Evolutionary conservation across 139 green algal genomes (phyloP).

Genomic region (Picochlorum sp.): DNA sequence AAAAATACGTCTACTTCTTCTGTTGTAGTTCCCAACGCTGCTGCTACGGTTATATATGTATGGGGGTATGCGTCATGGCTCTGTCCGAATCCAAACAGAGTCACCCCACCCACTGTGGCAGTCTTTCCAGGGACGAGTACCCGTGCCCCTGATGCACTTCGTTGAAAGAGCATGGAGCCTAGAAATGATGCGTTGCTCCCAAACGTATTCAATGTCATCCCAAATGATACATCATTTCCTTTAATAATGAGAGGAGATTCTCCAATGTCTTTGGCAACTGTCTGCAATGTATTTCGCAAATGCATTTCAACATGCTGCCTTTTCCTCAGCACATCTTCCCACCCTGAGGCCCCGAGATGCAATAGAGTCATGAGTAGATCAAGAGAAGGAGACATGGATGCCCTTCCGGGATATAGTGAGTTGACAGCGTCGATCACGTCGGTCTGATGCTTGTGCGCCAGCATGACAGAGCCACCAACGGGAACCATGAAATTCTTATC

Average conservation of each 20-base stretch:
- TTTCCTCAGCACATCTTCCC: constrained; percentile 47
- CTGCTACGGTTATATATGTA: constrained; percentile 78
- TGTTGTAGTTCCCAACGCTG: constrained; percentile 60
- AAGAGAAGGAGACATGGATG: constrained; percentile 59
- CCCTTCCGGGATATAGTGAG: constrained; percentile 70
- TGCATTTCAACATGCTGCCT: constrained; percentile 53
- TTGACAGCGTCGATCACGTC: constrained; percentile 23
- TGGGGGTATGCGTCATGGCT: constrained; percentile 59
- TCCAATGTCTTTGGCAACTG: constrained; percentile 36
- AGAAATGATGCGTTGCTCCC: constrained; percentile 37
- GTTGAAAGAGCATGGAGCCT: constrained; percentile 72
- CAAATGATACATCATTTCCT: constrained; percentile 85
- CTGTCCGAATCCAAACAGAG: constrained; percentile 69
- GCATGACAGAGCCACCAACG: constrained; percentile 69
- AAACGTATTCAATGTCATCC: constrained; percentile 49
- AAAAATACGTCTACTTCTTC: constrained; percentile 67
- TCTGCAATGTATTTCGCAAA: constrained; percentile 18
- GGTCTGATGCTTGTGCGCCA: constrained; percentile 13
- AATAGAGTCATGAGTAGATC: constrained; percentile 93
- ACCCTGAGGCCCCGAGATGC: constrained; percentile 62
- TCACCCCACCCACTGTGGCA: constrained; percentile 54
- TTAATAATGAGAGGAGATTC: constrained; percentile 73
- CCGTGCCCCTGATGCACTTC: constrained; percentile 72
- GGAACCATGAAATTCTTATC: constrained; percentile 99
- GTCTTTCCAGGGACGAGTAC: constrained; percentile 54